A percentile compares a stretch with the other conserved stretches of the same genome.
These are phyloP conservation scores for Ligustrum vulgare DNA, from an alignment of 257 asterid species.

Conservation along the genomic window DNA sequence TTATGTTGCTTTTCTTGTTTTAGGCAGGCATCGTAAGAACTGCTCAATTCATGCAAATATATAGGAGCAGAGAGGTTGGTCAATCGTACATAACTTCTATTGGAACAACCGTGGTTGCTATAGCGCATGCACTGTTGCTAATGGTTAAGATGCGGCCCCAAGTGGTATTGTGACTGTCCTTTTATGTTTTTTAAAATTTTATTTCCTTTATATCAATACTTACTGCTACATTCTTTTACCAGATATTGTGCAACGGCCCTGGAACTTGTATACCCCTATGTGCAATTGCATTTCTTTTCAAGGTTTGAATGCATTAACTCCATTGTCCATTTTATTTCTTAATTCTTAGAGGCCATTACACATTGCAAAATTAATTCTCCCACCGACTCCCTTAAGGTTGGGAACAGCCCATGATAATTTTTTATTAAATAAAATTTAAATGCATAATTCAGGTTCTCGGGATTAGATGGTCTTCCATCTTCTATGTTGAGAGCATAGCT, in stretches of 20 bases:
- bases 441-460: constrained; percentile 62
- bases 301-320: constrained; percentile 47
- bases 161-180: constrained; percentile 60
- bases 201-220: constrained; percentile 5
- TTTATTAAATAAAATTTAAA: constrained; percentile 3
- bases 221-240: constrained; percentile 17
- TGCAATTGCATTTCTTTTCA: constrained; percentile 65
- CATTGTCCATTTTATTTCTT: not conserved
- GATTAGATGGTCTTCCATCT: constrained; percentile 78
- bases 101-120: constrained; percentile 79
- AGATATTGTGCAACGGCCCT: constrained; percentile 94
- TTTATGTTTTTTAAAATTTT: not conserved
- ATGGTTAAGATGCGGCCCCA: constrained; percentile 91
- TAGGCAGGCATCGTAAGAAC: constrained; percentile 55
- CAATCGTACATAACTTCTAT: constrained; percentile 85
- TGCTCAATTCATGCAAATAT: constrained; percentile 74
- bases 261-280: constrained; percentile 92
- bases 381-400: not conserved
- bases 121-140: constrained; percentile 79
- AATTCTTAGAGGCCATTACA: constrained; percentile 18
- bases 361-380: constrained; percentile 13
- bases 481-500: constrained; percentile 94
- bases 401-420: not conserved
- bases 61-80: constrained; percentile 93
- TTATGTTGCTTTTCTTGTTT: constrained; percentile 43